A percentile compares a stretch with the other conserved stretches of the same genome.
Evolutionary conservation across 2,329 filamentous ascomycete species (phyloP).

Genomic region (Colletotrichum sp.): DNA sequence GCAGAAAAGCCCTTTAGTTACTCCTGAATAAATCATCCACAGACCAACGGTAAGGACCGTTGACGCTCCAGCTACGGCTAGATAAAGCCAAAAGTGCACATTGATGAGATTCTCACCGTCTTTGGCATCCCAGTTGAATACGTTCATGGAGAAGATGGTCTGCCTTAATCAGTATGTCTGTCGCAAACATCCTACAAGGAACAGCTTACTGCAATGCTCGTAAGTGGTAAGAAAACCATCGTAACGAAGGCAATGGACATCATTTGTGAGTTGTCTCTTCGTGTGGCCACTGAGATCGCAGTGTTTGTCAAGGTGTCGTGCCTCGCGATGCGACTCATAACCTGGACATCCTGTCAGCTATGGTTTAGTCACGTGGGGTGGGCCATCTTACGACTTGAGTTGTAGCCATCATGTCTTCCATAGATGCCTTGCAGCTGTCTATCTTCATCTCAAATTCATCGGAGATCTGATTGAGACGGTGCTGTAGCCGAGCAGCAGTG

Average conservation of each 20-base stretch:
- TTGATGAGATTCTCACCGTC: background rate
- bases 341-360: background rate
- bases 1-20: background rate
- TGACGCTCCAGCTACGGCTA: background rate
- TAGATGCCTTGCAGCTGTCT: background rate
- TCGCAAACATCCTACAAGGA: rapidly evolving
- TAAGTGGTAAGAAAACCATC: background rate
- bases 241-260: background rate
- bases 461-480: background rate
- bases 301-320: background rate
- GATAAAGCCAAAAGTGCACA: background rate
- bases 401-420: background rate
- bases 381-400: background rate
- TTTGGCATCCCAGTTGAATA: background rate
- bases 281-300: background rate
- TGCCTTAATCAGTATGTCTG: background rate
- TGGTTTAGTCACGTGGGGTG: background rate
- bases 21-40: background rate
- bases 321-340: background rate
- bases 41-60: background rate
- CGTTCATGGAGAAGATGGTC: background rate
- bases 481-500: background rate
- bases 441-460: background rate
- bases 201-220: background rate
- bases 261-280: background rate